These are phyloP conservation scores for Puccinellia tenuiflora DNA, from an alignment of 176 grass and related monocot species.

Conservation along the genomic window DNA sequence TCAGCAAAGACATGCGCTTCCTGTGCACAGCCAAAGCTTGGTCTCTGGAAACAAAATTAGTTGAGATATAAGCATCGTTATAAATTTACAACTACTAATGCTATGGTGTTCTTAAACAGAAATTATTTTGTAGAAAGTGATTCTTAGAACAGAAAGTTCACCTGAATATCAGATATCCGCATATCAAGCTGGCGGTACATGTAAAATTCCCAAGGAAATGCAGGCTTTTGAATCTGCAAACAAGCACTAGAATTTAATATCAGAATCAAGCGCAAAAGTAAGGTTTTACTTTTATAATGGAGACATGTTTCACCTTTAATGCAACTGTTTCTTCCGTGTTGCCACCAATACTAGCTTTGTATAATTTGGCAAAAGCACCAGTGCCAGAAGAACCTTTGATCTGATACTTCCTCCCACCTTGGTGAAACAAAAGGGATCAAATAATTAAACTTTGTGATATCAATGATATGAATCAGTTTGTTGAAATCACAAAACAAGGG, in stretches of 20 bases:
- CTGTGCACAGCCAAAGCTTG: slow-evolving; percentile 63
- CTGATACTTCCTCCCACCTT: slow-evolving; percentile 77
- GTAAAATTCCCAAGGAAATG: slow-evolving; percentile 92
- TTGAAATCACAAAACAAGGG: slow-evolving; percentile 5
- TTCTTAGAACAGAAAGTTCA: slow-evolving; percentile 12
- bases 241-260: slow-evolving; percentile 1
- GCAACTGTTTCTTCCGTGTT: slow-evolving; percentile 67
- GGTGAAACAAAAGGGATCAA: slow-evolving; percentile 23
- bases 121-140: slow-evolving; percentile 6
- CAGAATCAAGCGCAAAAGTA: background rate
- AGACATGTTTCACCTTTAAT: slow-evolving; percentile 61
- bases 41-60: slow-evolving; percentile 53
- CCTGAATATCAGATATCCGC: slow-evolving; percentile 65
- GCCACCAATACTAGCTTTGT: slow-evolving; percentile 71
- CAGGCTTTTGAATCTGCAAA: slow-evolving; percentile 76
- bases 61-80: slow-evolving; percentile 18
- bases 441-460: slow-evolving; percentile 23
- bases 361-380: slow-evolving; percentile 85
- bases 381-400: slow-evolving; percentile 81
- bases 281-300: slow-evolving; percentile 21
- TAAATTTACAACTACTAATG: background rate
- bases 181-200: slow-evolving; percentile 94
- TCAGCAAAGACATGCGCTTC: slow-evolving; percentile 77
- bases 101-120: background rate
- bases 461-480: background rate